These are phyloP conservation scores for Paramyrothecium sp. DNA, from an alignment of 2,329 filamentous ascomycete species.

Conservation along the genomic window DNA sequence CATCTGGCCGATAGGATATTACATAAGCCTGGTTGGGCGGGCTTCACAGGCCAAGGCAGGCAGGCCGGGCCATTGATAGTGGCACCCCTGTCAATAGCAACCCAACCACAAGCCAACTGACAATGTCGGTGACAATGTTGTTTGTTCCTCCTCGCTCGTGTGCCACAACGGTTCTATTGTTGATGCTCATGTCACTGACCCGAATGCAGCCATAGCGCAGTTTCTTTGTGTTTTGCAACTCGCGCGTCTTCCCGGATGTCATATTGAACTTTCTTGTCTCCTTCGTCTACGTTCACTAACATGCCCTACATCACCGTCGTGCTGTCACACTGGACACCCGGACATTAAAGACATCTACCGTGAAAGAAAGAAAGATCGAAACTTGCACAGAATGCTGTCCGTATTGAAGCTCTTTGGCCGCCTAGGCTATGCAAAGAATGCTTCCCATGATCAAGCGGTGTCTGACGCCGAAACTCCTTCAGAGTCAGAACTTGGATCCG, in stretches of 20 bases:
- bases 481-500: too few relatives aligned
- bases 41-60: not conserved
- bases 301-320: not conserved
- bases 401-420: not conserved
- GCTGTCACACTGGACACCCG: not conserved
- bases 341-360: not conserved
- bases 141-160: not conserved
- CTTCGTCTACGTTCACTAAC: not conserved
- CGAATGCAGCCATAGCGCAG: not conserved
- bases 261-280: not conserved
- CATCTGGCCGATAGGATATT: not conserved
- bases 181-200: not conserved
- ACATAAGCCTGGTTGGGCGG: not conserved
- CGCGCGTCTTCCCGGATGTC: constrained; percentile 54
- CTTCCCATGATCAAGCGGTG: not conserved
- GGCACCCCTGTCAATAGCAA: not conserved
- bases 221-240: constrained; percentile 34
- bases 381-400: not conserved
- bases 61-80: too few relatives aligned
- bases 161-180: not conserved
- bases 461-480: not conserved
- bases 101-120: not conserved
- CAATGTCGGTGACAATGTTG: not conserved
- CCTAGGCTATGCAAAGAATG: not conserved
- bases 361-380: not conserved